Evolutionary conservation across 176 grass and related monocot species (phyloP).

Genomic region (Triticum urartu): DNA sequence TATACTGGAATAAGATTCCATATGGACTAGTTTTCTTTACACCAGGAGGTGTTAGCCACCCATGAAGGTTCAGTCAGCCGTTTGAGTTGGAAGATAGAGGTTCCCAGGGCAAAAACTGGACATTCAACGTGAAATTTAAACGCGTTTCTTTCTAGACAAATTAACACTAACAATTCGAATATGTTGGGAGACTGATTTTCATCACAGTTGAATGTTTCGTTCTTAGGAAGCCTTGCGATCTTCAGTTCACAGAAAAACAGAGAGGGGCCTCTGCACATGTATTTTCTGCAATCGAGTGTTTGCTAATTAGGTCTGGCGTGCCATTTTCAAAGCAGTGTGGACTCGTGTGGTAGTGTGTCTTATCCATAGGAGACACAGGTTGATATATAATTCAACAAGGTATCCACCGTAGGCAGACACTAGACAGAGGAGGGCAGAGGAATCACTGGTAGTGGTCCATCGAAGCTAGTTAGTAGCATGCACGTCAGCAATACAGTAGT

Average conservation of each 20-base stretch:
- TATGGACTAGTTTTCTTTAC: background rate
- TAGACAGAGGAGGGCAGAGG: background rate
- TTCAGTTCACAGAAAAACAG: background rate
- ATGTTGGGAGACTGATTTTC: background rate
- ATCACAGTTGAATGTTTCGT: background rate
- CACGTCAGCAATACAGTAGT: constrained; percentile 1
- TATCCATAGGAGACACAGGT: background rate
- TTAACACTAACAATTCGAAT: background rate
- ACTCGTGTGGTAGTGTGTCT: background rate
- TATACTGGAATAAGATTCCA: background rate
- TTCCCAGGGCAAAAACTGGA: background rate
- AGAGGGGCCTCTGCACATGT: background rate
- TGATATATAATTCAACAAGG: background rate
- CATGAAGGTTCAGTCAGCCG: background rate
- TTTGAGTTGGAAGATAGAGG: background rate
- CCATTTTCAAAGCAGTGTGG: background rate
- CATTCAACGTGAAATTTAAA: background rate
- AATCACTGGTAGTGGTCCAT: background rate
- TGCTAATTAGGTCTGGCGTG: background rate
- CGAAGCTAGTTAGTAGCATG: background rate
- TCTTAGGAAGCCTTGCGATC: background rate
- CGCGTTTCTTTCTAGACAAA: background rate
- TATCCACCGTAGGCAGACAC: background rate
- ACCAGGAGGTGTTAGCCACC: background rate
- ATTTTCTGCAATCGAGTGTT: background rate